phyloP scores from a whole-genome alignment of 208 protist species.

The Kentomonas sorsogonicus region DNA sequence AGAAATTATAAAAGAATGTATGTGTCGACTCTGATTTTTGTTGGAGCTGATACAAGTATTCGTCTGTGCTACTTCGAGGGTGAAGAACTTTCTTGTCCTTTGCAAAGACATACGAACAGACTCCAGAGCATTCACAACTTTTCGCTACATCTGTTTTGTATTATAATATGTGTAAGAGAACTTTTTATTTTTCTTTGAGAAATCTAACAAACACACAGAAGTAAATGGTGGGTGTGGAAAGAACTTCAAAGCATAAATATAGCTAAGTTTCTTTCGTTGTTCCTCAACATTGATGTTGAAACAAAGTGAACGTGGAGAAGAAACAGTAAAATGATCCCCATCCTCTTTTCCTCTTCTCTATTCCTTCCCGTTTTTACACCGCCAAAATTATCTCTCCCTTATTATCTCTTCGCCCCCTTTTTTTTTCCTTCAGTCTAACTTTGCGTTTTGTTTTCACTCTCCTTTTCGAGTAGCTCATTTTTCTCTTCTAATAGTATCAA shows the following conservation, averaged over 20 bases:
- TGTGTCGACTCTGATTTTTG: too few relatives aligned
- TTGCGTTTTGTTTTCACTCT: background rate
- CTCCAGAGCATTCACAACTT: too few relatives aligned
- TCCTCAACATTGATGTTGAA: background rate
- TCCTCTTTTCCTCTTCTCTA: background rate
- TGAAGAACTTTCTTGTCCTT: too few relatives aligned
- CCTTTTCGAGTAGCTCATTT: background rate
- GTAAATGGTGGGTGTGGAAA: too few relatives aligned
- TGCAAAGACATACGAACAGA: too few relatives aligned
- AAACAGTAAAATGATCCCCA: background rate
- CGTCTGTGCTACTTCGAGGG: too few relatives aligned
- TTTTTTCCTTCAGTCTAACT: background rate
- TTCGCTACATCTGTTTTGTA: too few relatives aligned
- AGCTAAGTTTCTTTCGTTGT: background rate
- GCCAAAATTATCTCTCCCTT: background rate
- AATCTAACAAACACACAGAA: too few relatives aligned
- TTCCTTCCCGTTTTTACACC: background rate
- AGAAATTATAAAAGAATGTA: too few relatives aligned
- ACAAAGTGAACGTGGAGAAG: background rate
- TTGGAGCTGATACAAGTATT: too few relatives aligned
- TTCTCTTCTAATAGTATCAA: background rate
- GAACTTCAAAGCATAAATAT: background rate
- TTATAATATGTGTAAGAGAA: background rate
- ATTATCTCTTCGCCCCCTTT: background rate
- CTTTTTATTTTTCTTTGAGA: constrained; percentile 17